phyloP scores from a whole-genome alignment of 371 early-diverging fungal species.

The Mucor lusitanicus region DNA sequence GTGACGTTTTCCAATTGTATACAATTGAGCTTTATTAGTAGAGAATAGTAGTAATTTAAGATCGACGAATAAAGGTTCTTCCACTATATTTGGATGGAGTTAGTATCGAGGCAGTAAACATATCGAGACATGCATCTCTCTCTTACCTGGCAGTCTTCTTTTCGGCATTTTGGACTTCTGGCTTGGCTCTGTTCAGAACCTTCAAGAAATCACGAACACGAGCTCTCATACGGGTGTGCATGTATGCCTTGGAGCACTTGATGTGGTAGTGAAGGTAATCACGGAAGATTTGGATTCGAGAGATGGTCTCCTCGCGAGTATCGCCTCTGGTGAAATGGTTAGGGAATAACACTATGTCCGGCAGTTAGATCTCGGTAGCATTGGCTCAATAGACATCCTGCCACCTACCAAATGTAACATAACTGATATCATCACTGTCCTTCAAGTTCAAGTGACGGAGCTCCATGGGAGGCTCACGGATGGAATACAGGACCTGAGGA shows the following conservation, averaged over 20 bases:
- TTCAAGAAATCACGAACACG: conserved; percentile 95
- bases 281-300: conserved; percentile 93
- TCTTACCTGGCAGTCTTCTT: conserved; percentile 84
- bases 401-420: conserved; percentile 89
- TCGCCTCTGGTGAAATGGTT: conserved; percentile 79
- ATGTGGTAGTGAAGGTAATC: conserved; percentile 99
- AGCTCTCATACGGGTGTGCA: conserved; percentile 97
- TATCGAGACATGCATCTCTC: background rate
- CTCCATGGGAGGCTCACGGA: conserved; percentile 94
- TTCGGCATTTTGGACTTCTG: conserved; percentile 78
- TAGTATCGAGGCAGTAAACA: background rate
- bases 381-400: no score
- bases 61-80: conserved; percentile 26
- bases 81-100: conserved; percentile 11
- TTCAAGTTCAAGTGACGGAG: conserved; percentile 79
- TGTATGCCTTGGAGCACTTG: conserved; percentile 97
- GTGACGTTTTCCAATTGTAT: background rate
- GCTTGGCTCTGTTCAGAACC: conserved; percentile 97
- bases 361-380: background rate
- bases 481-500: conserved; percentile 93
- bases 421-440: conserved; percentile 77
- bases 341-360: conserved; percentile 84
- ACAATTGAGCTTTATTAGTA: background rate
- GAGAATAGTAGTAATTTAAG: background rate
- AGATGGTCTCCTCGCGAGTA: conserved; percentile 85